Evolutionary conservation across 2,329 filamentous ascomycete species (phyloP), one percentile per base, ranked within the genome.

Genomic region (Penicillium sp.): DNA sequence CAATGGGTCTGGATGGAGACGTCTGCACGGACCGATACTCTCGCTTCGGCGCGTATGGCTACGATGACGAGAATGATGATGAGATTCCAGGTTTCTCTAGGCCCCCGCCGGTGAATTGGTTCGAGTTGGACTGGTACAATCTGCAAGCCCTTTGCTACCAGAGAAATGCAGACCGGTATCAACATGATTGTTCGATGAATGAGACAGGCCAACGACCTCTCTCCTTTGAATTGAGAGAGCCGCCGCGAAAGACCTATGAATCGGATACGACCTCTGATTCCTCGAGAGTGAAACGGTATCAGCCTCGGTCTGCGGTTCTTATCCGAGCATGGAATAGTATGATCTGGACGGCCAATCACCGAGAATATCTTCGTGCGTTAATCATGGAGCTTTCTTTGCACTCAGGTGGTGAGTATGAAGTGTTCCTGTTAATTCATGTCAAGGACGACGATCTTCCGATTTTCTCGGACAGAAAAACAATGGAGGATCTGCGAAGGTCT

Each of bases 291-390:
- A 64, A 61, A 43, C 49, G n/a, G n/a, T 56, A 57, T 39, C 61
- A 68, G 54, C 44, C 66, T 14, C 66, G 90, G 22, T 93, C 90
- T 0, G 92, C 90, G 3, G 82, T 97, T 6, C 84, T 97, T 1
- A 84, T 97, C 24, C 85, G 93, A 24, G 89, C 89, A 49, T 96
- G 90, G 90, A 86, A 88, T 63, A 89, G 90, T 64, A 96, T 90
- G 64, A 67, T 85, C 9, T 97, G 91, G 81, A 86, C 86, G 10
- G 84, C 89, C 43, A 90, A 96, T 67, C 90, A 95, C 68, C 81
- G 93, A 49, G 85, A 93, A 73, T 91, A 91, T 67, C 75, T 97
- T 35, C 88, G 93, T 29, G 88, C 92, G 31, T 85, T 96, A 75
- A 91, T 97, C 68, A 85, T 88, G 22, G 93, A 97, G 72, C 78